These are phyloP conservation scores for Madurella fahalii DNA, from an alignment of 2,329 filamentous ascomycete species.

Conservation along the genomic window DNA sequence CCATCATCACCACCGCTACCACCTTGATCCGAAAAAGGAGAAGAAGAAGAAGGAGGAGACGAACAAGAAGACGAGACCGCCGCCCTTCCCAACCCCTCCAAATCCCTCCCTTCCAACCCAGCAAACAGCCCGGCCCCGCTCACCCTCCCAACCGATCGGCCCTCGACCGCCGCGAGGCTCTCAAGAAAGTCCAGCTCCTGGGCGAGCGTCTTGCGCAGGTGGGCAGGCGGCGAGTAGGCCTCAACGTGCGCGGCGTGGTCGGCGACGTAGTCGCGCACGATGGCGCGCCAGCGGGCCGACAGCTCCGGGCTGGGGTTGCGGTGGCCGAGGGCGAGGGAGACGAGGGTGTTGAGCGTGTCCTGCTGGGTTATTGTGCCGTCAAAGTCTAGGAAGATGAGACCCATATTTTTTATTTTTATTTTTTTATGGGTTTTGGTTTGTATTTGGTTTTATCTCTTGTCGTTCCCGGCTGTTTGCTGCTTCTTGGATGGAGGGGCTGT, in stretches of 20 bases:
- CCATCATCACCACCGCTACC: slow-evolving; percentile 31
- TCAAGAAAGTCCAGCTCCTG: slow-evolving; percentile 44
- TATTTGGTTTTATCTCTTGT: not conserved
- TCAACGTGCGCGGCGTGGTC: slow-evolving; percentile 33
- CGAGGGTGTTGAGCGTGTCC: slow-evolving; percentile 51
- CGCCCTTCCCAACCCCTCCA: slow-evolving; percentile 38
- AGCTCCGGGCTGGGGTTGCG: not conserved
- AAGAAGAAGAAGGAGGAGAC: not conserved
- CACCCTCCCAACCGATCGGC: slow-evolving; percentile 43
- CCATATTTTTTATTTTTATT: slow-evolving; percentile 2
- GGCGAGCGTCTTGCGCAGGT: slow-evolving; percentile 34
- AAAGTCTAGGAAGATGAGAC: slow-evolving; percentile 52
- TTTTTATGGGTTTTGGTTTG: not conserved
- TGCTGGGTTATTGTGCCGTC: slow-evolving; percentile 55
- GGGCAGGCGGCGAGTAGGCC: slow-evolving; percentile 30
- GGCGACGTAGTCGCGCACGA: slow-evolving; percentile 43
- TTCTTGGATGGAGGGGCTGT: too few relatives aligned
- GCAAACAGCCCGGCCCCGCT: slow-evolving; percentile 42
- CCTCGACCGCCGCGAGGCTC: slow-evolving; percentile 42
- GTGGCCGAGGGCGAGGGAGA: slow-evolving; percentile 38
- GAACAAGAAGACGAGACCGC: slow-evolving; percentile 5
- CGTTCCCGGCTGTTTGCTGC: too few relatives aligned
- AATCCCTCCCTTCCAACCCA: slow-evolving; percentile 31
- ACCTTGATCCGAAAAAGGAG: slow-evolving; percentile 7
- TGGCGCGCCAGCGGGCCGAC: slow-evolving; percentile 26